Percentiles rank a stretch among this genome's conserved stretches.
These are phyloP conservation scores for Fraxinus sp. DNA, from an alignment of 305 asterid genomes.

Conservation along the genomic window DNA sequence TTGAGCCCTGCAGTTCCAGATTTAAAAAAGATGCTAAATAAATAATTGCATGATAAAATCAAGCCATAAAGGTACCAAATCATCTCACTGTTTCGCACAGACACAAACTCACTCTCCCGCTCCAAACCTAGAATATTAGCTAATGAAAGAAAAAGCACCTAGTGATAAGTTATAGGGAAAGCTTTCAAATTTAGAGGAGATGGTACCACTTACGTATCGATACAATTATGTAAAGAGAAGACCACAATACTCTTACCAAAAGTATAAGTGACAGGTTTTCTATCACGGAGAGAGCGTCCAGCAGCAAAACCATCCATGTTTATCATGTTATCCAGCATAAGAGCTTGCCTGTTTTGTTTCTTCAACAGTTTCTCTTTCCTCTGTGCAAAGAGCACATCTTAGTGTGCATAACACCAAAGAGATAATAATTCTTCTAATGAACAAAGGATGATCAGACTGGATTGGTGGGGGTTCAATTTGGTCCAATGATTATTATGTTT, in stretches of 20 bases:
- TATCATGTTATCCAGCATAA: constrained; percentile 87
- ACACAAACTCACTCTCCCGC: neutral
- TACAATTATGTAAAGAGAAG: neutral
- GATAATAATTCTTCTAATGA: constrained; percentile 4
- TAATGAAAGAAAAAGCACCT: neutral
- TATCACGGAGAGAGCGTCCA: constrained; percentile 98
- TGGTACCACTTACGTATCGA: neutral
- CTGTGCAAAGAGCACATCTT: constrained; percentile 48
- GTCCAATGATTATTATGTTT: neutral
- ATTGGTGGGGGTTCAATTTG: neutral
- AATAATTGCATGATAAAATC: neutral
- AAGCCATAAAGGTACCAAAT: neutral
- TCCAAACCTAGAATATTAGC: neutral
- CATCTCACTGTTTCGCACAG: neutral
- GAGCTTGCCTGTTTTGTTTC: constrained; percentile 95
- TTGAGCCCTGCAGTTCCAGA: neutral
- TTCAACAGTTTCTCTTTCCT: constrained; percentile 81
- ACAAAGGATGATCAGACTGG: neutral
- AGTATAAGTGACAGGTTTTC: constrained; percentile 93
- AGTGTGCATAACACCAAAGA: constrained; percentile 26
- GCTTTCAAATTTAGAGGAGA: neutral
- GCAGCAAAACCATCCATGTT: constrained; percentile 62
- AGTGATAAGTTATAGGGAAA: neutral
- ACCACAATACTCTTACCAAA: constrained; percentile 52
- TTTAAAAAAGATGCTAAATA: neutral